Evolutionary conservation across 768 basidiomycete species (phyloP).

Genomic region (Rhodocollybia butyracea): DNA sequence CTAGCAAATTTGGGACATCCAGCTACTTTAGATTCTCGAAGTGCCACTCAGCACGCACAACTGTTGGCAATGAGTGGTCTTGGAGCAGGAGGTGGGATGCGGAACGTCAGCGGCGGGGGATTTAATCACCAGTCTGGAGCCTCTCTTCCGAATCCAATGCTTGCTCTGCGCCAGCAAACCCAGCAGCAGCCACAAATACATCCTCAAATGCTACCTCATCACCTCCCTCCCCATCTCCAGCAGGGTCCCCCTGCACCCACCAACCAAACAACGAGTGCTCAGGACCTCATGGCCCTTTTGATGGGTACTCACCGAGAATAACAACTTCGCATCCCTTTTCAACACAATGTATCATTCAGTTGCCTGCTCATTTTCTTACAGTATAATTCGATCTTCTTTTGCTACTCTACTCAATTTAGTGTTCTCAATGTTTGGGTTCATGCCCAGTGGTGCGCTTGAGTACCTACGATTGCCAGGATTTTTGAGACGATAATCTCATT

Average conservation of each 20-base stretch:
- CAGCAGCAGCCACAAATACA: constrained; percentile 39
- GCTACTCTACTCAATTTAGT: constrained; percentile 7
- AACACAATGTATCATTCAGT: not conserved
- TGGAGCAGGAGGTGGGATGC: constrained; percentile 41
- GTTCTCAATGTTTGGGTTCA: too few relatives aligned
- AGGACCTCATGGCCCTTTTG: constrained; percentile 81
- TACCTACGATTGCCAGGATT: too few relatives aligned
- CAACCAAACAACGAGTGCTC: constrained; percentile 48
- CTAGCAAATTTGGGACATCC: constrained; percentile 54
- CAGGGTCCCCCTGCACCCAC: constrained; percentile 47
- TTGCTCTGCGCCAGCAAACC: constrained; percentile 44
- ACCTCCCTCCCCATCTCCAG: constrained; percentile 58
- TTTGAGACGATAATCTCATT: too few relatives aligned
- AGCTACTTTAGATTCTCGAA: constrained; percentile 51
- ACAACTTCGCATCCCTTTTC: constrained; percentile 14
- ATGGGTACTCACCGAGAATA: constrained; percentile 73
- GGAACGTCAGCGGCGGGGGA: constrained; percentile 41
- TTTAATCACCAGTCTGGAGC: constrained; percentile 47
- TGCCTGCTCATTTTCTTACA: not conserved
- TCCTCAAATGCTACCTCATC: constrained; percentile 58
- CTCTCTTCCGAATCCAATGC: constrained; percentile 36
- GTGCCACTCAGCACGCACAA: constrained; percentile 43
- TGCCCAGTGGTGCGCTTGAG: too few relatives aligned
- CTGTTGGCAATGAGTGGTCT: constrained; percentile 46
- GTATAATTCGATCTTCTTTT: not conserved